A percentile compares a stretch with the other conserved stretches of the same genome.
Evolutionary conservation across 2,329 filamentous ascomycete genomes (phyloP).

Genomic region (Capronia epimyces): DNA sequence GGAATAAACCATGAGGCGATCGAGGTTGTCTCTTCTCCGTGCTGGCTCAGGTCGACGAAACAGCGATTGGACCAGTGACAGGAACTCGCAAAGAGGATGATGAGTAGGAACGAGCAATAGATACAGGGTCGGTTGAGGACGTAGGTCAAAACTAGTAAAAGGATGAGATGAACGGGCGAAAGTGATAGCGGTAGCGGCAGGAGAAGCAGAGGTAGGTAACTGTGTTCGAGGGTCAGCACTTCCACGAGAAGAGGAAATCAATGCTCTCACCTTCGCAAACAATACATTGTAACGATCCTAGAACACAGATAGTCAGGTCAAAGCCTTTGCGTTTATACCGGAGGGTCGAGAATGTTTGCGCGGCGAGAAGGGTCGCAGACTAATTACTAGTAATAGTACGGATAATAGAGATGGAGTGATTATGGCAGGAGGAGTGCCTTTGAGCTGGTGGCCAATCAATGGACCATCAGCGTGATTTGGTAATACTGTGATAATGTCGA

Average conservation of each 20-base stretch:
- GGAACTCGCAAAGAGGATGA: conserved; percentile 88
- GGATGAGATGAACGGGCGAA: conserved; percentile 70
- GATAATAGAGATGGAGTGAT: no score
- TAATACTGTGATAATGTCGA: background rate
- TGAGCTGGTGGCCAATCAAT: no score
- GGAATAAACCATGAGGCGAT: conserved; percentile 71
- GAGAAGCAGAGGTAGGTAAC: conserved; percentile 82
- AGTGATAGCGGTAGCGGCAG: conserved; percentile 75
- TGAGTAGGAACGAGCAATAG: conserved; percentile 92
- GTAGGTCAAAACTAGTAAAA: conserved; percentile 89
- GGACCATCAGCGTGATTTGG: background rate
- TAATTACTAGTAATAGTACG: background rate
- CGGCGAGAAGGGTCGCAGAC: background rate
- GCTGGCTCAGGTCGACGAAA: conserved; percentile 74
- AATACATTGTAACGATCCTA: conserved; percentile 51
- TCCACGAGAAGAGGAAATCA: background rate
- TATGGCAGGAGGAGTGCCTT: no score
- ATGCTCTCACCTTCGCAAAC: conserved; percentile 54
- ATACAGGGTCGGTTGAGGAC: conserved; percentile 94
- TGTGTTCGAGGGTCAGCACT: conserved; percentile 34
- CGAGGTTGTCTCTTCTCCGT: conserved; percentile 39
- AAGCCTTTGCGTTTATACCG: no score
- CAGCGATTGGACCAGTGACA: conserved; percentile 85
- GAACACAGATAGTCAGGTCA: background rate
- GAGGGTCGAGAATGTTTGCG: no score